Base-by-base conservation (phyloP, 1,284 basidiomycete genomes). In the Naganishia sp. region DNA sequence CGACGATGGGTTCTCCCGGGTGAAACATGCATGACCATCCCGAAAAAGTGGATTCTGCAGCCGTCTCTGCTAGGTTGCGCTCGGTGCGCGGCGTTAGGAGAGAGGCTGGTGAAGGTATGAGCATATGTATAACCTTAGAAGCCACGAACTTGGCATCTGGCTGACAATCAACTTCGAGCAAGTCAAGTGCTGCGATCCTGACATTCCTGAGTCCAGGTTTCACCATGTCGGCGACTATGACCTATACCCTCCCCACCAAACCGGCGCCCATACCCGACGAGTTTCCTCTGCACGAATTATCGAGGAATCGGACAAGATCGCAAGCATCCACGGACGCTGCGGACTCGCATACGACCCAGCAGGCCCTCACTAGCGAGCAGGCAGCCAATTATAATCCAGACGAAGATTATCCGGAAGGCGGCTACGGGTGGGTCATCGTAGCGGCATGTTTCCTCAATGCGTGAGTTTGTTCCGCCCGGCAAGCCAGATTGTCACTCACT, bases 401-500 rank as follows among this genome's bases (percentile, higher is more conserved):
- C 18, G 64, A 52, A 6, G 54, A 56, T 23, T 46, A 52, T 32
- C 69, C 69, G 2, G 69, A 70, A 31, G 69, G 69, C 46, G 69
- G 69, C 6, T 68, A 62, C 39, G 71, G 69, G 17, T 72, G 71
- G 71, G 67, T 70, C 10, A 64, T 71, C 18, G 67, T 71, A 6
- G 70, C 64, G 3, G 69, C 66, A 25, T 70, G 69, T 39, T 63
- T 61, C 28, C 52, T 67, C 6, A 70, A 63, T 50, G 52, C 55
- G 67, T 70, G 51, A 62, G 67, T 63, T 13, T 5, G 10, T 55
- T 65, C 64, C 51, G 71, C 71, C 63, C 73, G 69, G 35, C 35
- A 9, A 39, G 35, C 7, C 35, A 10, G 7, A 39, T 13, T 39
- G 13, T 39, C 13, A 13, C 35, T 18, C 25, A 13, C 23, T 32